Conservation (phyloP, 495 filamentous ascomycete species). For the Viridothelium virens region DNA sequence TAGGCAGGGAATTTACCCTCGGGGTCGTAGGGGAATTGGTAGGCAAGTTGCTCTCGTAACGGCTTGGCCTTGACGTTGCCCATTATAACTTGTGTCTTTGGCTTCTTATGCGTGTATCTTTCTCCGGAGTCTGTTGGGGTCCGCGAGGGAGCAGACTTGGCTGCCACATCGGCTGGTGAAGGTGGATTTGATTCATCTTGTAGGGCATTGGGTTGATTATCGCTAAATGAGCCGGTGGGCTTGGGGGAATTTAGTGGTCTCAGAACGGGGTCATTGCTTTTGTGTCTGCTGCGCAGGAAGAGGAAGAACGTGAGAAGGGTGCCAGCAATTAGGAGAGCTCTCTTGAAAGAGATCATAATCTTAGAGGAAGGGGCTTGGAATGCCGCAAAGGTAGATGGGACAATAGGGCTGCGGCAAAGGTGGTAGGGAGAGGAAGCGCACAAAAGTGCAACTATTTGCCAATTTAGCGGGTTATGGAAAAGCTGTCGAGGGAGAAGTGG, state of each 20-base stretch:
- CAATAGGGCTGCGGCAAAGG: not conserved
- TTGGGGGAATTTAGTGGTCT: slow-evolving; percentile 30
- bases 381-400: not conserved
- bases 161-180: not conserved
- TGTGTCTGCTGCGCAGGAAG: slow-evolving; percentile 58
- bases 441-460: not conserved
- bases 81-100: slow-evolving; percentile 33
- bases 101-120: slow-evolving; percentile 45
- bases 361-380: not conserved
- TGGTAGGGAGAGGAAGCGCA: slow-evolving; percentile 1
- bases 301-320: slow-evolving; percentile 62
- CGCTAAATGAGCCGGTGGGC: slow-evolving; percentile 25
- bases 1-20: slow-evolving; percentile 87
- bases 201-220: slow-evolving; percentile 23
- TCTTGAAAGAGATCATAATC: slow-evolving; percentile 56
- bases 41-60: slow-evolving; percentile 74
- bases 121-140: slow-evolving; percentile 30
- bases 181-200: not conserved
- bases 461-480: not conserved
- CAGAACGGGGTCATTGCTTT: slow-evolving; percentile 23
- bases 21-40: slow-evolving; percentile 89
- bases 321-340: slow-evolving; percentile 60
- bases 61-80: slow-evolving; percentile 39
- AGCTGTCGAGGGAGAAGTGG: not conserved
- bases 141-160: slow-evolving; percentile 16